Conservation (phyloP, 352 stramenopile species). For the Paralagenidium karlingii region DNA sequence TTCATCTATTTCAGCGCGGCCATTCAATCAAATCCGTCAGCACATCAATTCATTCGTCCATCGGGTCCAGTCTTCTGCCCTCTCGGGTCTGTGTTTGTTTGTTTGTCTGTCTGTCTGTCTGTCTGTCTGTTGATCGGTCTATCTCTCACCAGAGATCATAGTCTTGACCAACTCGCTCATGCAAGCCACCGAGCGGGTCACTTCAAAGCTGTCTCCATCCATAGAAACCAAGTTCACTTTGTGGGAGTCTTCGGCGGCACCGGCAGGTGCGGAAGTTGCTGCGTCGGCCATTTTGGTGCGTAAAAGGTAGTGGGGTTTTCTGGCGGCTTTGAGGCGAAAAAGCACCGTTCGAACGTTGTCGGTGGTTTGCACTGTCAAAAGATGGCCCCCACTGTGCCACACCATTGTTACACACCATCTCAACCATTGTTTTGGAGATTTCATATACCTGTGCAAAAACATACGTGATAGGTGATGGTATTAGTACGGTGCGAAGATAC, state of each 20-base stretch:
- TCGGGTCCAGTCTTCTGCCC: neutral
- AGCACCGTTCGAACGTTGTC: too few species aligned
- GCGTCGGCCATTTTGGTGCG: conserved; percentile 55
- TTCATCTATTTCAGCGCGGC: conserved; percentile 55
- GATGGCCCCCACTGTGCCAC: too few species aligned
- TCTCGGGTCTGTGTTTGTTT: too few species aligned
- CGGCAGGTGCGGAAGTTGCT: conserved; percentile 22
- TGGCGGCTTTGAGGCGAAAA: too few species aligned
- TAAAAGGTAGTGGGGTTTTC: neutral
- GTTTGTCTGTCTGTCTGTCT: neutral
- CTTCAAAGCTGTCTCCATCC: conserved; percentile 95
- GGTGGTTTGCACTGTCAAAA: too few species aligned
- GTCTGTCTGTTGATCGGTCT: neutral
- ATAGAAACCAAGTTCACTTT: conserved; percentile 85
- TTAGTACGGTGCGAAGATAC: too few species aligned
- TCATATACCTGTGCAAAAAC: too few species aligned
- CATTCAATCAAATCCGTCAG: neutral
- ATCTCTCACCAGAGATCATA: conserved; percentile 86
- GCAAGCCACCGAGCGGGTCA: conserved; percentile 87
- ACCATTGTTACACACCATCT: too few species aligned
- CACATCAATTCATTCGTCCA: neutral
- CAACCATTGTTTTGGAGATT: too few species aligned
- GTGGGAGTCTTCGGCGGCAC: conserved; percentile 47
- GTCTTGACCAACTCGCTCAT: conserved; percentile 98
- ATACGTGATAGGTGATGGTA: too few species aligned